Base-by-base conservation (phyloP, 2,329 filamentous ascomycete genomes). In the Sordariomycetes sp. region DNA sequence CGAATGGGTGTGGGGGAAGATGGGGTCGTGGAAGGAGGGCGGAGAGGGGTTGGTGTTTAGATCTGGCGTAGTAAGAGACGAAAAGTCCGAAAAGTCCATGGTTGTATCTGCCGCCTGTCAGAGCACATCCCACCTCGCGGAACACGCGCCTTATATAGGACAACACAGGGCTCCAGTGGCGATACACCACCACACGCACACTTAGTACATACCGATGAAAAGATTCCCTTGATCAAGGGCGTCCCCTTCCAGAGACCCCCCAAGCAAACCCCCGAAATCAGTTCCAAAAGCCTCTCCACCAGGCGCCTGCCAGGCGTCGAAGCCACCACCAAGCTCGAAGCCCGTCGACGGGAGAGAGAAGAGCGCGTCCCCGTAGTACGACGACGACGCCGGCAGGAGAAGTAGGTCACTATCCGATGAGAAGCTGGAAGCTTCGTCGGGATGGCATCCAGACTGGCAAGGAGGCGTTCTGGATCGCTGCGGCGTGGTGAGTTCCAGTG, bases 81-180 rank as follows among this genome's bases (percentile, higher is more conserved):
- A 36, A 24, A 57, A 32, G 28, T 20, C 42, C 45, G 55, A 12
- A 53, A 57, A 57, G 24, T 57, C 55, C 55, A 57, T 53, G 55
- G 35, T 57, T 51, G 52, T 53, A 34, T 57, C 50, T 53, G 32
- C 8, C 6, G n/a, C n/a, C 4, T 5, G 22, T 50, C 22, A 50
- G 45, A 20, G 22, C 42, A 3, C n/a, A n/a, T 10, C 36, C 36
- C 4, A 12, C 24, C 10, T 20, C 12, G 25, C 28, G 24, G 12
- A 35, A 48, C 42, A 22, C 17, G 39, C 17, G 53, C 15, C 22
- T 25, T 55, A 55, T 55, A 55, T 55, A 48, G 12, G 4, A 13
- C 7, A 12, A 22, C 39, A 32, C 28, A 32, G 28, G 8, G 28
- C 4, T 8, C 28, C 28, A 8, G 28, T 32, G 28, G 8, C 28